Evolutionary conservation across 2,329 filamentous ascomycete species (phyloP).

Genomic region (Teratosphaeria gauchensis): DNA sequence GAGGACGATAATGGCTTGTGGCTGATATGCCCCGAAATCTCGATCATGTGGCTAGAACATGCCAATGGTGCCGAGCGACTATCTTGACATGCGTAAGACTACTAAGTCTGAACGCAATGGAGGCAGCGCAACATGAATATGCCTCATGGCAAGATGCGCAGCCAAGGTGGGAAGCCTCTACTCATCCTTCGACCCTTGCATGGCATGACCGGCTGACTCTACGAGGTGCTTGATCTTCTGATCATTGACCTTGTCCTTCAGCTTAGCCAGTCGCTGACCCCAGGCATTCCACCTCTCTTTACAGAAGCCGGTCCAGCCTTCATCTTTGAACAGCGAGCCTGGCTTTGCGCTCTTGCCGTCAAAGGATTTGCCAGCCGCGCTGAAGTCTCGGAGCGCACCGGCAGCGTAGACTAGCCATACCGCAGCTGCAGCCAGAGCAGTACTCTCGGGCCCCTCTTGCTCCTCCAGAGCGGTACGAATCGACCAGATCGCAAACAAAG

Average conservation of each 20-base stretch:
- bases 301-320: conserved; percentile 20
- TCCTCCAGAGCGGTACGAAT: conserved; percentile 20
- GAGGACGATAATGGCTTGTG: too few species aligned
- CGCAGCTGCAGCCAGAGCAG: conserved; percentile 17
- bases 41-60: too few species aligned
- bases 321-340: conserved; percentile 13
- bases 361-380: conserved; percentile 16
- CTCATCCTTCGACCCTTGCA: not conserved
- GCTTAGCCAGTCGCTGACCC: conserved; percentile 10
- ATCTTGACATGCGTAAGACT: too few species aligned
- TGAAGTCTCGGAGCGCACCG: conserved; percentile 13
- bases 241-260: conserved; percentile 7
- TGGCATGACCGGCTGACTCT: conserved; percentile 5
- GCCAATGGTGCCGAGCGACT: too few species aligned
- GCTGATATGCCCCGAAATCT: too few species aligned
- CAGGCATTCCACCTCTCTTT: conserved; percentile 20
- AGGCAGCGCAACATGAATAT: not conserved
- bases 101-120: too few species aligned
- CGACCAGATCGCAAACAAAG: conserved; percentile 23
- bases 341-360: conserved; percentile 4
- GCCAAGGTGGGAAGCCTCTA: not conserved
- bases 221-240: conserved; percentile 10
- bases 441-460: conserved; percentile 8
- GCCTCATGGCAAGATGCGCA: too few species aligned
- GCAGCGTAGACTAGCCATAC: conserved; percentile 23